Percentiles rank a stretch among this genome's conserved stretches.
Evolutionary conservation across 108 stramenopile species (phyloP).

Genomic region (Licmophora abbreviata): DNA sequence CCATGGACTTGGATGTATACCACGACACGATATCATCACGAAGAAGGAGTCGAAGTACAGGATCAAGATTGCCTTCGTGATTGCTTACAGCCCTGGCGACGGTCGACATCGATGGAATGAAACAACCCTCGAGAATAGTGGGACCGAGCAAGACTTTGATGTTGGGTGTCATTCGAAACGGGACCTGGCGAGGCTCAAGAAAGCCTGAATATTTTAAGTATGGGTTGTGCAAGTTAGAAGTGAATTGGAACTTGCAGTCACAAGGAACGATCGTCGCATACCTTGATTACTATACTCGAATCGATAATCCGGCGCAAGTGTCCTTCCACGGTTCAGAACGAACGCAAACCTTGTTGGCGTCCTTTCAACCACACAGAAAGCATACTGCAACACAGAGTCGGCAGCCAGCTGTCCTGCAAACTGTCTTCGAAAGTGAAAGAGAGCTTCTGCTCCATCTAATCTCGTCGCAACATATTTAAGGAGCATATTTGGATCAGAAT

Average conservation of each 20-base stretch:
- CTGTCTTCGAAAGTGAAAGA: constrained; percentile 63
- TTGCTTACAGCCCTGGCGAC: constrained; percentile 47
- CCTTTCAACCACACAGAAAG: constrained; percentile 62
- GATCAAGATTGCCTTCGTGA: constrained; percentile 48
- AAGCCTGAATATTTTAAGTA: constrained; percentile 24
- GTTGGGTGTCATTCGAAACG: constrained; percentile 81
- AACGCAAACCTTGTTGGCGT: constrained; percentile 64
- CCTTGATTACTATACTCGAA: constrained; percentile 78
- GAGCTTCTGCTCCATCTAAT: constrained; percentile 34
- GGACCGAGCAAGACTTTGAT: constrained; percentile 55
- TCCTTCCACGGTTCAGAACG: constrained; percentile 31
- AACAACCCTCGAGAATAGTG: constrained; percentile 51
- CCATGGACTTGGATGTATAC: constrained; percentile 67
- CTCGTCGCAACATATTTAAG: constrained; percentile 27
- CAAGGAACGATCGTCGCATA: no score
- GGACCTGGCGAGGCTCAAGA: constrained; percentile 50
- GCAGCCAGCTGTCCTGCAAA: constrained; percentile 64
- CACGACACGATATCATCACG: constrained; percentile 81
- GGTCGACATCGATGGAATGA: constrained; percentile 52
- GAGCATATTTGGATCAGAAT: constrained; percentile 30
- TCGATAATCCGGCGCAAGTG: constrained; percentile 66
- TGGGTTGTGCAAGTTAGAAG: no score
- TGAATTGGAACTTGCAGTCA: no score
- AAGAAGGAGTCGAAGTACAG: constrained; percentile 59
- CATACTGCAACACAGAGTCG: constrained; percentile 77